Base-by-base conservation (phyloP, 2,329 filamentous ascomycete species). In the Paecilomyces variotii region DNA sequence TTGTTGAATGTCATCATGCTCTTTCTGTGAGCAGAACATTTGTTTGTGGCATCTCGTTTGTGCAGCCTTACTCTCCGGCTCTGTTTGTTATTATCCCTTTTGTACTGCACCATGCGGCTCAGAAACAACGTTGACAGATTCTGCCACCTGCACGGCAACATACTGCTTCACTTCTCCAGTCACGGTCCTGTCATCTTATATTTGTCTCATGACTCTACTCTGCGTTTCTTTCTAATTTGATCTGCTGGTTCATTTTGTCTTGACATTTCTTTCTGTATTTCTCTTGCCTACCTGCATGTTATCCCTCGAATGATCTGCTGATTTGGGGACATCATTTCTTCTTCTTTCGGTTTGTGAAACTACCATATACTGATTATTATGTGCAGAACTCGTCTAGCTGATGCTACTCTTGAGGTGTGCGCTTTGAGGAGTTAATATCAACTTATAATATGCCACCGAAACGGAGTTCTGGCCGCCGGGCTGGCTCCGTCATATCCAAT, bases 381-480 rank as follows among this genome's bases (percentile, higher is more conserved):
- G 30, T 10, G 19, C n/a, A 9, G 4, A 45, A 14, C 39, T 45
- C 19, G 3, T n/a, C 4, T 19, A 45, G 3, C 14, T 7, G 19
- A 4, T 5, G 39, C 39, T 45, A n/a, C 14, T 6, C 14, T 9
- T 24, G 39, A 6, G 39, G n/a, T 6, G 39, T 45, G 39, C 4
- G n/a, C n/a, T 45, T 19, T 19, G 4, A 14, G 4, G 7, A 14
- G 9, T 24, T 19, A 9, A 19, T 4, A 45, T 45, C 26, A 50
- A 28, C n/a, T 11, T 53, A 14, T 39, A 26, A 32, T n/a, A 59
- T 59, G 58, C 64, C 70, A 56, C 62, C 66, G 27, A 72, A 65
- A 60, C 63, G 64, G 56, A 56, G 62, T 34, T 54, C 62, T 49
- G 62, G 56, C 39, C 62, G 65, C 53, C 63, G 62, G 50, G 50